Evolutionary conservation across 257 asterid genomes (phyloP), one percentile per base, ranked within the genome.

Genomic region (Capsicum chinense): DNA sequence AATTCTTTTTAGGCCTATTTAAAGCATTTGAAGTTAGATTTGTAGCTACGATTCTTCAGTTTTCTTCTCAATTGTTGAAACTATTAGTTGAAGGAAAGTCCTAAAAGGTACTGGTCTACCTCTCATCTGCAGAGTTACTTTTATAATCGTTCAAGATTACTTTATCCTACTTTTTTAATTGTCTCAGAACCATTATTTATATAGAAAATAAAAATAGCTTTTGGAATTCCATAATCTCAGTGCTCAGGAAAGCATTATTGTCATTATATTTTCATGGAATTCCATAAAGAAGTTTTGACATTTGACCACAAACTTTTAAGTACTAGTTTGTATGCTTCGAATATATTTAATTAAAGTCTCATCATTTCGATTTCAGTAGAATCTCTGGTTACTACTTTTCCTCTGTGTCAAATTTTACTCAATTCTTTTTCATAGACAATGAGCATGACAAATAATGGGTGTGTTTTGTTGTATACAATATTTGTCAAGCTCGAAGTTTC

Each of bases 201-300:
- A 33, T 9, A 13, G 5, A 64, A 39, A 2, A 12, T 12, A 33
- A 66, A 12, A 9, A 33, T 11, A 5, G 21, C 48, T 67, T 66
- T 67, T 67, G 47, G 74, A 67, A 35, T 67, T 13, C 74, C 74
- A 13, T 35, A 67, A 35, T 19, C 74, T 35, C 74, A 67, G 50
- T 33, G 47, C 48, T 13, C 73, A 35, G 42, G 71, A 66, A 66
- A 33, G 73, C 48, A 13, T 17, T 66, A 66, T 33, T 35, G 5
- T 7, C 48, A 33, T 33, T 33, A 13, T 33, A 10, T 66, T 66
- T 33, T 66, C 13, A 21, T 39, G 44, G 5, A 39, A 39, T 3
- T 39, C 44, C 44, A 39, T 39, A 39, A 39, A 39, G 11, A 63
- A 63, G 70, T 26, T 63, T 63, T 63, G 6, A 5, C 70, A 52